These are phyloP conservation scores for Phytophthora fragariae DNA, from an alignment of 352 stramenopile species.

Conservation along the genomic window DNA sequence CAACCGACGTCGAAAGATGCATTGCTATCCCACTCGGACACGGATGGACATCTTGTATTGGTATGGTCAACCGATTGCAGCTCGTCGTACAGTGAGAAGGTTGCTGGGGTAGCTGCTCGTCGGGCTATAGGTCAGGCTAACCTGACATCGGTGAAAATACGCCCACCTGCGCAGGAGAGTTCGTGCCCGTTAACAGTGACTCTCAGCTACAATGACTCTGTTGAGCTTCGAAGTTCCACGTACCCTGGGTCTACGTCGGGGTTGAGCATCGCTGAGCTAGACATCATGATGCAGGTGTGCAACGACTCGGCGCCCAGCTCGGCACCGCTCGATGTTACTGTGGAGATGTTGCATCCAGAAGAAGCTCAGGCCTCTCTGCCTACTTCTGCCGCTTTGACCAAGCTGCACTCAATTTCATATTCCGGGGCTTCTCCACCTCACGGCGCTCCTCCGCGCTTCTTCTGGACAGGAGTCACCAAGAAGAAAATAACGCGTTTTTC, in stretches of 20 bases:
- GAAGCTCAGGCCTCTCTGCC: conserved; percentile 53
- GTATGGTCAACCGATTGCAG: conserved; percentile 65
- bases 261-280: conserved; percentile 63
- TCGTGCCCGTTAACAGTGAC: conserved; percentile 79
- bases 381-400: conserved; percentile 33
- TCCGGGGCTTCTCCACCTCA: conserved; percentile 18
- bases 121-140: conserved; percentile 69
- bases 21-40: conserved; percentile 54
- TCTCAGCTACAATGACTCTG: conserved; percentile 56
- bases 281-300: conserved; percentile 80
- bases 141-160: conserved; percentile 67
- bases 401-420: conserved; percentile 35
- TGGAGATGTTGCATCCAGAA: conserved; percentile 82
- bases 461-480: conserved; percentile 83
- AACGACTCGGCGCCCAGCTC: conserved; percentile 68
- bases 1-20: conserved; percentile 73
- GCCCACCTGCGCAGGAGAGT: conserved; percentile 48
- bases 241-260: conserved; percentile 22
- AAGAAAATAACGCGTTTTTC: conserved; percentile 67
- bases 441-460: conserved; percentile 68
- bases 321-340: conserved; percentile 71
- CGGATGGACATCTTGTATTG: conserved; percentile 72
- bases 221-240: conserved; percentile 37
- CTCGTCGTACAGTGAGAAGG: conserved; percentile 27
- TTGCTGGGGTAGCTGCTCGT: conserved; percentile 23